A percentile compares a stretch with the other conserved stretches of the same genome.
Evolutionary conservation across 371 early-diverging fungal genomes (phyloP).

Genomic region (Mycotypha africana): DNA sequence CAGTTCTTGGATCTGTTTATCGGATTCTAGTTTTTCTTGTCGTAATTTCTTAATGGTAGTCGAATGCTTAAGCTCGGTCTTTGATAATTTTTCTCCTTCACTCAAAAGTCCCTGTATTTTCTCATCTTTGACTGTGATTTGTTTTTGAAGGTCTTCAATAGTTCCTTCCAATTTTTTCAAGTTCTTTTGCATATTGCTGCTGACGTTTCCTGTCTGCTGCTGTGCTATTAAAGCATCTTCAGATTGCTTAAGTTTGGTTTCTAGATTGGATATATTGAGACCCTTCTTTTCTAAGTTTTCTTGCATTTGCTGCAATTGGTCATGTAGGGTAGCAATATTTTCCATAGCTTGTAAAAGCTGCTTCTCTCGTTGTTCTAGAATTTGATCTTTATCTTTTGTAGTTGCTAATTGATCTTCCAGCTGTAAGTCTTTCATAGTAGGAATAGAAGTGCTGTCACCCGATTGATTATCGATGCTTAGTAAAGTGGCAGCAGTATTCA

Average conservation of each 20-base stretch:
- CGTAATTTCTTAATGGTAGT: slow-evolving; percentile 72
- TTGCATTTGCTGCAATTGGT: slow-evolving; percentile 51
- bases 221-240: too few relatives aligned
- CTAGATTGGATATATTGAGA: slow-evolving; percentile 3
- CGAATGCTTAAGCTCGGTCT: slow-evolving; percentile 69
- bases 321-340: slow-evolving; percentile 55
- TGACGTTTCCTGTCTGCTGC: not conserved
- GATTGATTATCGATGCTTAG: too few relatives aligned
- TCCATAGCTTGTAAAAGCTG: slow-evolving; percentile 60
- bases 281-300: slow-evolving; percentile 24
- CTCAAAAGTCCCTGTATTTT: slow-evolving; percentile 53
- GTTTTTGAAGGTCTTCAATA: slow-evolving; percentile 47
- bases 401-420: not conserved
- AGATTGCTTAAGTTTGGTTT: slow-evolving; percentile 2
- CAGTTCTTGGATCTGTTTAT: slow-evolving; percentile 49
- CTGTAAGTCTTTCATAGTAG: not conserved
- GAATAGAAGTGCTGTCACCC: too few relatives aligned
- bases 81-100: slow-evolving; percentile 79
- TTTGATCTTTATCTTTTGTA: slow-evolving; percentile 10
- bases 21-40: slow-evolving; percentile 58
- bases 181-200: slow-evolving; percentile 9
- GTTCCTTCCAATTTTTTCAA: slow-evolving; percentile 31
- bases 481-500: too few relatives aligned
- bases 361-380: slow-evolving; percentile 58
- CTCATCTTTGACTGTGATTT: slow-evolving; percentile 57